Evolutionary conservation across 257 asterid genomes (phyloP), one percentile per base, ranked within the genome.

Genomic region (Salvia rosmarinus): DNA sequence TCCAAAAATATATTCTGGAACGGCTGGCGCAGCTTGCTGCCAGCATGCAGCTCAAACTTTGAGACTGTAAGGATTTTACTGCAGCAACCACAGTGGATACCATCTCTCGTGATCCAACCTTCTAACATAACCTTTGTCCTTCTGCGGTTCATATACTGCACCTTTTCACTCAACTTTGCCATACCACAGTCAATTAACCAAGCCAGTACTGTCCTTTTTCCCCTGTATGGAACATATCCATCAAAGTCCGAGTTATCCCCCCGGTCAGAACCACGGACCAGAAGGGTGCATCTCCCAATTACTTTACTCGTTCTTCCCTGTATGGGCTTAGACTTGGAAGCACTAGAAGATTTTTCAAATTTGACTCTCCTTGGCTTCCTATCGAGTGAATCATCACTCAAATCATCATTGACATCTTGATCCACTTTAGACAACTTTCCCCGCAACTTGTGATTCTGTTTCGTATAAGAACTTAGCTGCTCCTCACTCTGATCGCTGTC

Each of bases 31-130:
- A 82, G 67, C 77, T 86, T 95, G 85, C 98, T 91, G 63, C 95
- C 97, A 25, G 99, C 97, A 88, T 95, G 99, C 76, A 95, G 82
- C 90, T 95, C 99, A 70, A 95, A 95, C 85, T 91, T 95, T 17
- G 94, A 89, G 62, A 95, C 90, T 6, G 99, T 78, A 25, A 95
- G 90, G 63, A 95, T 95, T 79, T 95, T 95, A 81, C 99, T 89
- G 57, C 98, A 95, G 86, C 99, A 95, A 61, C 99, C 96, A 70
- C 99, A 95, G 64, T 95, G 99, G 65, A 95, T 83, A 12, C 99
- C 99, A 40, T 95, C 97, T 65, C 95, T 84, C 5, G 99, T 91
- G 57, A 95, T 77, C 99, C 99, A 95, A 68, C 99, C 99, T 82
- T 95, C 97, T 67, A 88, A 82, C 92, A 88, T 85, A 19, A 84